phyloP scores from a whole-genome alignment of 768 basidiomycete species.

The Paxillus rubicundulus region DNA sequence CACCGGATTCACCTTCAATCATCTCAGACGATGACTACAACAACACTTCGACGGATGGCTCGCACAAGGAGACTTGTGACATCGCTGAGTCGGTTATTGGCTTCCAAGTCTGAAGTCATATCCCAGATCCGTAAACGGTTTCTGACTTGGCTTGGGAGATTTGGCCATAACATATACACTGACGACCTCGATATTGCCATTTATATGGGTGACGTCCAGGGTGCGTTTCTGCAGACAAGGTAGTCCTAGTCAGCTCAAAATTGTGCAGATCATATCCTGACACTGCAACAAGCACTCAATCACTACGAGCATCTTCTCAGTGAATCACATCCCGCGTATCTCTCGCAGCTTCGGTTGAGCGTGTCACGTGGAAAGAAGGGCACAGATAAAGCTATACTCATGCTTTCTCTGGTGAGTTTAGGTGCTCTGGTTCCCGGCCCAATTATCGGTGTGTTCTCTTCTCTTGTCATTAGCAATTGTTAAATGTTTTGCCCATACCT shows the following conservation, averaged over 20 bases:
- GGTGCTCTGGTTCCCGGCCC: constrained; percentile 65
- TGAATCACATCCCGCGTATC: constrained; percentile 83
- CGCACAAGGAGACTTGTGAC: constrained; percentile 76
- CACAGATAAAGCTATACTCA: constrained; percentile 64
- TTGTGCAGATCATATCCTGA: constrained; percentile 78
- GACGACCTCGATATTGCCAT: constrained; percentile 73
- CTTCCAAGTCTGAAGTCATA: constrained; percentile 80
- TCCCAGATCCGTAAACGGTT: constrained; percentile 77
- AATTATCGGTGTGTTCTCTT: constrained; percentile 45
- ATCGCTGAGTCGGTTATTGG: constrained; percentile 69
- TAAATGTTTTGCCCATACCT: neutral
- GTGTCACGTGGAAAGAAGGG: constrained; percentile 58
- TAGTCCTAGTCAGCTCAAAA: constrained; percentile 1
- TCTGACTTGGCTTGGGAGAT: constrained; percentile 35
- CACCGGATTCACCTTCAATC: constrained; percentile 7
- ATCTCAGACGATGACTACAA: constrained; percentile 37
- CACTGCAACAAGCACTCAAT: constrained; percentile 76
- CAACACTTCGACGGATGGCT: constrained; percentile 75
- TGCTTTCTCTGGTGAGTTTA: constrained; percentile 65
- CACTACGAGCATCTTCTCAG: constrained; percentile 89
- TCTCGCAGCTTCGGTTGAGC: constrained; percentile 69
- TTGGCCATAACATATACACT: constrained; percentile 32
- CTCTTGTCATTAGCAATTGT: neutral
- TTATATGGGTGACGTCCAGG: constrained; percentile 91
- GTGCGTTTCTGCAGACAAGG: constrained; percentile 38